phyloP scores from a whole-genome alignment of 768 basidiomycete species.

The Hypholoma sublateritium region DNA sequence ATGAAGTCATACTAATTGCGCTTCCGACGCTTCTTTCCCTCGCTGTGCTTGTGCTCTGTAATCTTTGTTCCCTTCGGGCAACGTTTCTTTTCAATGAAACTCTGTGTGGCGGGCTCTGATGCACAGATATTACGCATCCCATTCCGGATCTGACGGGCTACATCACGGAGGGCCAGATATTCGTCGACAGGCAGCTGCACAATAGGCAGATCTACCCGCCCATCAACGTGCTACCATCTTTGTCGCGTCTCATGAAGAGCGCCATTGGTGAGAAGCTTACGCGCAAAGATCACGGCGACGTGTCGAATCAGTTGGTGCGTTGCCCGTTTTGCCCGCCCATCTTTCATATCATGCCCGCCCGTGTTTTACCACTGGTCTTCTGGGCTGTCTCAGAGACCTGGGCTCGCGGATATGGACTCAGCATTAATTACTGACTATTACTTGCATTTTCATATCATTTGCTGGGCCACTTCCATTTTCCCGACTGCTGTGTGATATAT shows the following conservation, averaged over 20 bases:
- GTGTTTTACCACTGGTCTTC: background rate
- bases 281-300: conserved; percentile 97
- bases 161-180: conserved; percentile 99
- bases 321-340: background rate
- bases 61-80: conserved; percentile 9
- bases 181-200: conserved; percentile 94
- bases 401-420: background rate
- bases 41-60: conserved; percentile 8
- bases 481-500: background rate
- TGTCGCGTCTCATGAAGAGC: conserved; percentile 99
- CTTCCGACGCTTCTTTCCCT: conserved; percentile 8
- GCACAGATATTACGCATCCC: conserved; percentile 97
- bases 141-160: conserved; percentile 99
- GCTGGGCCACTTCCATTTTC: background rate
- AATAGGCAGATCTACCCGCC: conserved; percentile 98
- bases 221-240: conserved; percentile 97
- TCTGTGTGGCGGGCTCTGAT: background rate
- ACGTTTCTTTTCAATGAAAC: conserved; percentile 4
- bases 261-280: conserved; percentile 98
- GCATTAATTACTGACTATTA: background rate
- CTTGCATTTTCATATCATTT: background rate
- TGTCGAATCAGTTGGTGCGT: conserved; percentile 95
- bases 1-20: conserved; percentile 11
- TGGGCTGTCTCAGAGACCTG: background rate
- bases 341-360: background rate